Evolutionary conservation across 164 flowering plant species (phyloP), one percentile per base, ranked within the genome.

Genomic region (Vitis rupestris): DNA sequence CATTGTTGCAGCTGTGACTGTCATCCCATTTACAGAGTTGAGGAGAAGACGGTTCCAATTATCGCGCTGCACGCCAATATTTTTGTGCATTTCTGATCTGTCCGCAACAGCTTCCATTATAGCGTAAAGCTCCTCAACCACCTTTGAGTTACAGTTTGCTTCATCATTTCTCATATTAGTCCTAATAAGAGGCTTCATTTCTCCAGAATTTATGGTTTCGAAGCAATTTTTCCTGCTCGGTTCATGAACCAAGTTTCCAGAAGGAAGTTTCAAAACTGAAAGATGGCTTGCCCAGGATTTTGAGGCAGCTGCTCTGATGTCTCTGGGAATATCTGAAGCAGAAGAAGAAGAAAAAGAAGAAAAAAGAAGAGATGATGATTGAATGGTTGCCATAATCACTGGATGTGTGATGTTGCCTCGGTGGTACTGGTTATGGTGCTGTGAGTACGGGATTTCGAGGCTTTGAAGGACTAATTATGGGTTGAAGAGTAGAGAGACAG

Each of bases 41-140:
- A 69, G 59, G 8, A 69, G 65, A 51, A 69, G 62, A 16, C 23
- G 48, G 31, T 61, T 69, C 72, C 66, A 69, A 13, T 61, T 69
- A 14, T 69, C 65, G 10, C 65, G 19, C 30, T 61, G 72, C 14
- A 10, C 51, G 8, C 56, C 49, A 0, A 50, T 14, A 17, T 55
- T 37, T 29, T 17, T 66, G 19, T 50, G 69, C 56, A 50, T 56
- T 29, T 65, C 68, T 53, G 23, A 16, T 65, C 59, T 52, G 37
- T 52, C 59, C 11, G 59, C 37, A 3, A 65, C 59, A 15, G 13
- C 48, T 56, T 66, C 61, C 61, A 66, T 31, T n/a, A 56, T 37
- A 31, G 49, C 62, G 11, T 59, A 13, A 19, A 59, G 62, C 62
- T 59, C 14, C 10, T 8, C 11, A 10, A 59, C 37, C 13, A 2